These are phyloP conservation scores for Talaromyces piceae DNA, from an alignment of 2,329 filamentous ascomycete genomes.

Conservation along the genomic window DNA sequence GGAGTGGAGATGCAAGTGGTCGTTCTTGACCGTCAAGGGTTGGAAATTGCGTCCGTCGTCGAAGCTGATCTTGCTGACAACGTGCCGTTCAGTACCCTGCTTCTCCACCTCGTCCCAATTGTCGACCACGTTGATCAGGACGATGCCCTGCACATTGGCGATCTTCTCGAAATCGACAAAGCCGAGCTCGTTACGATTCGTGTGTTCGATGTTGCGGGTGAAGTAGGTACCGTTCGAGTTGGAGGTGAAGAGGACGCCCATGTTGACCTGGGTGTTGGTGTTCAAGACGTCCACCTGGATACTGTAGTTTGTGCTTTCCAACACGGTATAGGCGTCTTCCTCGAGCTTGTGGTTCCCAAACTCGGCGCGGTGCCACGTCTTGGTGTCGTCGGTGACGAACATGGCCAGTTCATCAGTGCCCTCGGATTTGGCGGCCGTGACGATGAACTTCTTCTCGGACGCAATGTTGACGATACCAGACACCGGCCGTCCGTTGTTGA, in stretches of 20 bases:
- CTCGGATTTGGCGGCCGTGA: slow-evolving; percentile 71
- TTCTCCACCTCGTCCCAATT: slow-evolving; percentile 71
- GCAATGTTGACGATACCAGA: slow-evolving; percentile 76
- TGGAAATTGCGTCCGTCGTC: slow-evolving; percentile 89
- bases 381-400: slow-evolving; percentile 77
- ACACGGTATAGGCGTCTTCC: slow-evolving; percentile 78
- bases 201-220: slow-evolving; percentile 82
- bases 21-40: slow-evolving; percentile 58
- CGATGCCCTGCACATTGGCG: slow-evolving; percentile 81
- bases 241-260: slow-evolving; percentile 87
- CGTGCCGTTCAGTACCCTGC: slow-evolving; percentile 43
- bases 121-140: slow-evolving; percentile 79
- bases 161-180: slow-evolving; percentile 95
- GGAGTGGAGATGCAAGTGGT: slow-evolving; percentile 78
- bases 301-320: slow-evolving; percentile 96
- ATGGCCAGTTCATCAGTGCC: slow-evolving; percentile 86
- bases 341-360: slow-evolving; percentile 83
- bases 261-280: slow-evolving; percentile 51
- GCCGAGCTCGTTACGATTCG: slow-evolving; percentile 69
- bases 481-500: slow-evolving; percentile 67
- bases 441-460: slow-evolving; percentile 74
- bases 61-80: slow-evolving; percentile 81
- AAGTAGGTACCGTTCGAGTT: slow-evolving; percentile 98
- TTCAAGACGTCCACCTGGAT: slow-evolving; percentile 93
- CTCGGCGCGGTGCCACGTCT: slow-evolving; percentile 83